These are phyloP conservation scores for Penicillium griseofulvum DNA, from an alignment of 2,329 filamentous ascomycete species.

Conservation along the genomic window DNA sequence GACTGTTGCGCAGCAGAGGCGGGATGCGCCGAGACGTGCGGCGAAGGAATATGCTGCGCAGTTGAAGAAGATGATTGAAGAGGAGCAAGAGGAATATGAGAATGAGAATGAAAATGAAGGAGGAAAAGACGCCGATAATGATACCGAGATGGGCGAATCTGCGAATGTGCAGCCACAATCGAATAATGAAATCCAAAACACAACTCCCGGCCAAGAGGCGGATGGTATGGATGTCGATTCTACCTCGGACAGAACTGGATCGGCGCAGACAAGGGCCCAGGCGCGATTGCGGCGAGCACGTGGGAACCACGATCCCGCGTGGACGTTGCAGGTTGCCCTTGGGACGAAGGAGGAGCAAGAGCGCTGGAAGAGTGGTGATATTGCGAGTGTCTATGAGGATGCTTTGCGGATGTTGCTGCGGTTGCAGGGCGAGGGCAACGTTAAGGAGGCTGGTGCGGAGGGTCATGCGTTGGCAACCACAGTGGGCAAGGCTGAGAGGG, in stretches of 20 bases:
- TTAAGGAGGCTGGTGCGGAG: conserved; percentile 23
- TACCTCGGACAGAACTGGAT: background rate
- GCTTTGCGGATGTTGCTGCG: conserved; percentile 39
- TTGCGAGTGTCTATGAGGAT: conserved; percentile 43
- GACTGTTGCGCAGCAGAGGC: conserved; percentile 46
- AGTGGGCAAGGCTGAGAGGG: conserved; percentile 48
- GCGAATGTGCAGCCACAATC: background rate
- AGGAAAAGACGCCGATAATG: conserved; percentile 41
- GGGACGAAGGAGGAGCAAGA: conserved; percentile 35
- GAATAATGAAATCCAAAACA: background rate
- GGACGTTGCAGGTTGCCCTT: conserved; percentile 34
- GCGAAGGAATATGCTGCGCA: conserved; percentile 40
- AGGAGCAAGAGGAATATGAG: conserved; percentile 53
- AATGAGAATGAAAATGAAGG: conserved; percentile 52
- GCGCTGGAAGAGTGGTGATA: conserved; percentile 43
- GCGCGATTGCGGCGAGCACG: background rate
- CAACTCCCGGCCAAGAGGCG: conserved; percentile 9
- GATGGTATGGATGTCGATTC: conserved; percentile 33
- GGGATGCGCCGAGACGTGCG: conserved; percentile 44
- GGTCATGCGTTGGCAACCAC: conserved; percentile 45
- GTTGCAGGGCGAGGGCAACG: conserved; percentile 37
- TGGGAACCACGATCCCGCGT: conserved; percentile 17
- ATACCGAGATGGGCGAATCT: conserved; percentile 24
- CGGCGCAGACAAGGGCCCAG: background rate
- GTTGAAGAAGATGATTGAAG: conserved; percentile 34